A percentile compares a stretch with the other conserved stretches of the same genome.
Evolutionary conservation across 768 basidiomycete species (phyloP).

Genomic region (Leccinum imitatum): DNA sequence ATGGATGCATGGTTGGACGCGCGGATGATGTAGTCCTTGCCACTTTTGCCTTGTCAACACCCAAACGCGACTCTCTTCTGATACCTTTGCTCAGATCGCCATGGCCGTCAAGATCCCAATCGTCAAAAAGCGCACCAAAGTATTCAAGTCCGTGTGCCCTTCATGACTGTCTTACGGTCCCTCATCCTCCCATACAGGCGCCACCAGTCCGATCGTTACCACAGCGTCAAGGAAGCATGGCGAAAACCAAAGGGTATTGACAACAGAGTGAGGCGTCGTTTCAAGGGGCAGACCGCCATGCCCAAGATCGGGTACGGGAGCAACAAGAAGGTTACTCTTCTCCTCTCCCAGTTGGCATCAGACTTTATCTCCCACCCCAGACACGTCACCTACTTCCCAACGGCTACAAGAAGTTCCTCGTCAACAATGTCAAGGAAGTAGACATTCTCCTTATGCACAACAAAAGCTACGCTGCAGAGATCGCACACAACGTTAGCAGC

Average conservation of each 20-base stretch:
- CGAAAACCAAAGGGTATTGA: conserved; percentile 99
- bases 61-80: conserved; percentile 11
- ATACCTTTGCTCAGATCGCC: conserved; percentile 29
- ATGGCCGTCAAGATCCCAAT: conserved; percentile 62
- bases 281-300: conserved; percentile 96
- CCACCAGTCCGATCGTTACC: conserved; percentile 98
- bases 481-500: conserved; percentile 95
- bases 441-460: conserved; percentile 98
- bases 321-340: conserved; percentile 68
- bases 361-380: conserved; percentile 34
- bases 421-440: conserved; percentile 90
- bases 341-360: background rate
- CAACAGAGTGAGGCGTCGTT: conserved; percentile 93
- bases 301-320: conserved; percentile 86
- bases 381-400: conserved; percentile 95
- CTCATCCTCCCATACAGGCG: conserved; percentile 54
- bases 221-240: conserved; percentile 97
- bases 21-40: conserved; percentile 21
- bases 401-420: conserved; percentile 93
- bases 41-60: conserved; percentile 1
- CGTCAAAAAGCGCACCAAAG: conserved; percentile 96
- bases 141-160: conserved; percentile 82
- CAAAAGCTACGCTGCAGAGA: conserved; percentile 92
- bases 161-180: conserved; percentile 3
- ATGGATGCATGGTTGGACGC: conserved; percentile 24